phyloP scores from a whole-genome alignment of 1,284 basidiomycete genomes.

The Cryptococcus sp. region DNA sequence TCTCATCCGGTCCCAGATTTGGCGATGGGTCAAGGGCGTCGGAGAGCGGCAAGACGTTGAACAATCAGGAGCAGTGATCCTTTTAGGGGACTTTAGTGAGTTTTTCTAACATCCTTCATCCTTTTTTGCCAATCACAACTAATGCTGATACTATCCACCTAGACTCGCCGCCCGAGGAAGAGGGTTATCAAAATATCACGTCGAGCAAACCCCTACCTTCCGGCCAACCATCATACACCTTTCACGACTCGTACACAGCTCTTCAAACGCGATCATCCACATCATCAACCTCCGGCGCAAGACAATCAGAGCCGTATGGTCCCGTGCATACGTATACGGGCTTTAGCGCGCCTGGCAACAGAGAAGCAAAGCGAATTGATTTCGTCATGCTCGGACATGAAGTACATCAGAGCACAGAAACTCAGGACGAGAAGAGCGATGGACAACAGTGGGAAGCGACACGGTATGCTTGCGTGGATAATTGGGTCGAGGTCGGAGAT shows the following conservation, averaged over 20 bases:
- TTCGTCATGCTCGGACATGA: slow-evolving; percentile 36
- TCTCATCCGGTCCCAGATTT: slow-evolving; percentile 38
- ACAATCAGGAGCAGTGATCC: slow-evolving; percentile 16
- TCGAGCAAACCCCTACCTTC: slow-evolving; percentile 23
- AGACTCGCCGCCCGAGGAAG: slow-evolving; percentile 47
- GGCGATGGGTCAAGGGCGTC: slow-evolving; percentile 31
- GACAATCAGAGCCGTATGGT: slow-evolving; percentile 34
- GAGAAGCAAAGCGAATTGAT: slow-evolving; percentile 34
- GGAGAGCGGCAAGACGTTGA: slow-evolving; percentile 17
- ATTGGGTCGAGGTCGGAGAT: slow-evolving; percentile 36
- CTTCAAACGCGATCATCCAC: slow-evolving; percentile 17
- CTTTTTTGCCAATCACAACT: not conserved
- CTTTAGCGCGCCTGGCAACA: slow-evolving; percentile 28
- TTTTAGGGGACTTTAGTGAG: slow-evolving; percentile 51
- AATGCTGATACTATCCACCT: not conserved
- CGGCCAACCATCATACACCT: slow-evolving; percentile 25
- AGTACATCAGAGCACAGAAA: not conserved
- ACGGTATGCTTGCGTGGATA: slow-evolving; percentile 38
- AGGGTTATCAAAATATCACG: slow-evolving; percentile 45
- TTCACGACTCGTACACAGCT: slow-evolving; percentile 33
- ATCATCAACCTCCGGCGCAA: not conserved
- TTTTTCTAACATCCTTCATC: not conserved
- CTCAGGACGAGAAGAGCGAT: too few relatives aligned
- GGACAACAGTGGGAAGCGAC: slow-evolving; percentile 13
- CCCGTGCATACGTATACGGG: slow-evolving; percentile 37